Evolutionary conservation across 2,329 filamentous ascomycete species (phyloP).

Genomic region (Endoconidiophora polonica): DNA sequence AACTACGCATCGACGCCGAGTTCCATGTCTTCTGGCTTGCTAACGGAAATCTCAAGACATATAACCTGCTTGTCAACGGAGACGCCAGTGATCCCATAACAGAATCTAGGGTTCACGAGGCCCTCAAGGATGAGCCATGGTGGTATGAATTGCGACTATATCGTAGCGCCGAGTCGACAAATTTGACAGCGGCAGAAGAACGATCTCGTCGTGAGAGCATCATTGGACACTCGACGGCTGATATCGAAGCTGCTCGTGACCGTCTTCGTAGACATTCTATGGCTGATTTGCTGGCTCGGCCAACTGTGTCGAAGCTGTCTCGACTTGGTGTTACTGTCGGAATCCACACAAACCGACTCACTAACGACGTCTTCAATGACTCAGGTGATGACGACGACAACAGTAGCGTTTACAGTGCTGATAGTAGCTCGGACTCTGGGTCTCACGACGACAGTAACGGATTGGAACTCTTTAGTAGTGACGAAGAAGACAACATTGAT

Average conservation of each 20-base stretch:
- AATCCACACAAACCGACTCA: constrained; percentile 59
- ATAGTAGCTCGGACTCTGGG: constrained; percentile 13
- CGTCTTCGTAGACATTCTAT: constrained; percentile 7
- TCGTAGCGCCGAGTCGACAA: constrained; percentile 25
- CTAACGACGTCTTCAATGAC: constrained; percentile 38
- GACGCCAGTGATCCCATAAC: constrained; percentile 32
- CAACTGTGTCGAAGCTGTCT: constrained; percentile 33
- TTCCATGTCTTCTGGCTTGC: constrained; percentile 71
- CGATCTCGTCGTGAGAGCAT: background rate
- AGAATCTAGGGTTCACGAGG: constrained; percentile 44
- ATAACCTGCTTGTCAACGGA: constrained; percentile 66
- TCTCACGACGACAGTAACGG: constrained; percentile 15
- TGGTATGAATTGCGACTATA: constrained; percentile 57
- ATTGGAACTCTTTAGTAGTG: constrained; percentile 4
- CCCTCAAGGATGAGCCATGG: constrained; percentile 59
- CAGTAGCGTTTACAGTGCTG: constrained; percentile 15
- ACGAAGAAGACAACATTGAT: constrained; percentile 15
- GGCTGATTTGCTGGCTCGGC: constrained; percentile 38
- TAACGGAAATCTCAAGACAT: constrained; percentile 52
- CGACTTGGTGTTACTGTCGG: constrained; percentile 51
- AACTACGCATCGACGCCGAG: constrained; percentile 64
- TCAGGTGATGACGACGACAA: constrained; percentile 1
- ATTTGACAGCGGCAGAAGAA: constrained; percentile 14
- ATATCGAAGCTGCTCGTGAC: background rate
- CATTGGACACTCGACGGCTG: background rate